A percentile compares a stretch with the other conserved stretches of the same genome.
Evolutionary conservation across 2,329 filamentous ascomycete genomes (phyloP).

Genomic region (Dothiorella sarmentorum): DNA sequence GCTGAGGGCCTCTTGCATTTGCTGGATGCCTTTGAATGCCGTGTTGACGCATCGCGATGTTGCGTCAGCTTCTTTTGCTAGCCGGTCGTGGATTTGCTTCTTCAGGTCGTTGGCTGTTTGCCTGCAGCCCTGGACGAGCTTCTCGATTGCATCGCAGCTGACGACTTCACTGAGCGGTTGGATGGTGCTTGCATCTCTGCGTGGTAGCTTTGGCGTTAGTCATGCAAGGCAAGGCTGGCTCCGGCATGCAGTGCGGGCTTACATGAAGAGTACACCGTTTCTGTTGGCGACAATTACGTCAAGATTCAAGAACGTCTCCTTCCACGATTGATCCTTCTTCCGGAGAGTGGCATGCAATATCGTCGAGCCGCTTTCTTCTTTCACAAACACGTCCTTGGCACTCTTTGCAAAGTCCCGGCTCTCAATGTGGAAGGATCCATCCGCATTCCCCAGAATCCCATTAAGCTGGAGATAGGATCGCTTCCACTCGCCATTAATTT

Average conservation of each 20-base stretch:
- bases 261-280: background rate
- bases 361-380: background rate
- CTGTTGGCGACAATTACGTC: background rate
- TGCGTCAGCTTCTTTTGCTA: background rate
- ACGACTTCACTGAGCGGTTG: background rate
- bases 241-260: background rate
- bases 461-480: background rate
- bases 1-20: background rate
- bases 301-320: background rate
- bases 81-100: background rate
- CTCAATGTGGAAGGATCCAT: background rate
- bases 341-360: background rate
- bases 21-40: background rate
- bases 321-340: background rate
- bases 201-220: background rate
- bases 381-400: background rate
- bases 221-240: too few relatives aligned
- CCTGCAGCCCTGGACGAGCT: background rate
- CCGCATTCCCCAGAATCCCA: background rate
- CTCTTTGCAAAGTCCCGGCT: background rate
- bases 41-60: background rate
- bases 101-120: background rate
- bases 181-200: background rate
- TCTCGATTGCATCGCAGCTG: background rate
- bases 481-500: background rate